phyloP scores from a whole-genome alignment of 192 early-diverging fungal species.

The Coemansia sp. region DNA sequence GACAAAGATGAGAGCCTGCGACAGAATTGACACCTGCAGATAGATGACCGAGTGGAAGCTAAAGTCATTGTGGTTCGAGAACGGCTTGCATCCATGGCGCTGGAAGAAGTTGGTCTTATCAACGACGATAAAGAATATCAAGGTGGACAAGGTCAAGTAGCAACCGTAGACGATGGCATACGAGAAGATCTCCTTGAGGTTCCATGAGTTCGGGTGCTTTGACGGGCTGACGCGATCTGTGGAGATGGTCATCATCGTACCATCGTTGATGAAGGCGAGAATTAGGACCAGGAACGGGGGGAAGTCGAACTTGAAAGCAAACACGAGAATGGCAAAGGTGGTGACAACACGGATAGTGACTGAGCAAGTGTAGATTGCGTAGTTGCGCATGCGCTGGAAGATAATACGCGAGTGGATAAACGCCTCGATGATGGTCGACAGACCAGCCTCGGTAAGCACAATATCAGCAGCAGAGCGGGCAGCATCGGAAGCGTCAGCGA shows the following conservation, averaged over 20 bases:
- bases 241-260: conserved; percentile 90
- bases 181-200: conserved; percentile 81
- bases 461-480: conserved; percentile 77
- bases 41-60: conserved; percentile 76
- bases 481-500: conserved; percentile 73
- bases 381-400: conserved; percentile 95
- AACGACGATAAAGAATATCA: conserved; percentile 68
- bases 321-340: conserved; percentile 68
- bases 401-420: conserved; percentile 89
- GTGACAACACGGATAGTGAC: conserved; percentile 80
- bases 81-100: conserved; percentile 57
- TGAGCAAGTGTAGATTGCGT: conserved; percentile 89
- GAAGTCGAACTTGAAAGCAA: conserved; percentile 81
- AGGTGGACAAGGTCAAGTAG: conserved; percentile 78
- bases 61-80: conserved; percentile 62
- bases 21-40: conserved; percentile 75
- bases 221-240: conserved; percentile 83
- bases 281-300: conserved; percentile 85
- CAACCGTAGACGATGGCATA: conserved; percentile 85
- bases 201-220: conserved; percentile 83
- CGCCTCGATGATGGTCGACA: conserved; percentile 88
- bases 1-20: conserved; percentile 78
- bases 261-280: conserved; percentile 89
- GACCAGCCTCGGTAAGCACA: conserved; percentile 75
- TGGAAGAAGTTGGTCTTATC: conserved; percentile 68